phyloP scores from a whole-genome alignment of 257 asterid genomes.

The Penstemon barbatus region DNA sequence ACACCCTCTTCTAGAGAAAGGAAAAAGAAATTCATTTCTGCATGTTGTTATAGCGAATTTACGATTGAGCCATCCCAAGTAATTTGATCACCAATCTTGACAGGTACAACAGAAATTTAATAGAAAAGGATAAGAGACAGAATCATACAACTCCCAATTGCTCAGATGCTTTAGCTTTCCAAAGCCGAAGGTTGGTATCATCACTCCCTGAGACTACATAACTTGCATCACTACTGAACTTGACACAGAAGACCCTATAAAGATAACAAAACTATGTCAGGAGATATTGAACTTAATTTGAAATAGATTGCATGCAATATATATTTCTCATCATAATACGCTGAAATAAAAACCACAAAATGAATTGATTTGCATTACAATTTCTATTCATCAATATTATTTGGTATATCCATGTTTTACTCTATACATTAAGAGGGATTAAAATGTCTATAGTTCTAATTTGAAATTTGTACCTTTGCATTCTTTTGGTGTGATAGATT shows the following conservation, averaged over 20 bases:
- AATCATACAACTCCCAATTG: conserved; percentile 89
- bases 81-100: conserved; percentile 1
- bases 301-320: not conserved
- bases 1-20: not conserved
- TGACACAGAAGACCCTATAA: conserved; percentile 89
- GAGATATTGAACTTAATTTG: not conserved
- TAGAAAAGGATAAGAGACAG: conserved; percentile 14
- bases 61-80: not conserved
- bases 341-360: conserved; percentile 1
- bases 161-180: conserved; percentile 99
- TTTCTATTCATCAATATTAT: not conserved
- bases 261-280: conserved; percentile 30
- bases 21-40: not conserved
- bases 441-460: conserved; percentile 5
- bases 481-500: conserved; percentile 91
- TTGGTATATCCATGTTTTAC: conserved; percentile 1
- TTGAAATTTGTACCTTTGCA: conserved; percentile 74
- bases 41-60: no score
- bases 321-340: not conserved
- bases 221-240: conserved; percentile 84
- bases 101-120: not conserved
- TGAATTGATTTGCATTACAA: not conserved
- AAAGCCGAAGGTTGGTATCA: conserved; percentile 90
- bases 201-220: conserved; percentile 93
- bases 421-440: conserved; percentile 5